Evolutionary conservation across 1,139 yeast genomes (phyloP).

Genomic region (Geotrichum klebahnii): DNA sequence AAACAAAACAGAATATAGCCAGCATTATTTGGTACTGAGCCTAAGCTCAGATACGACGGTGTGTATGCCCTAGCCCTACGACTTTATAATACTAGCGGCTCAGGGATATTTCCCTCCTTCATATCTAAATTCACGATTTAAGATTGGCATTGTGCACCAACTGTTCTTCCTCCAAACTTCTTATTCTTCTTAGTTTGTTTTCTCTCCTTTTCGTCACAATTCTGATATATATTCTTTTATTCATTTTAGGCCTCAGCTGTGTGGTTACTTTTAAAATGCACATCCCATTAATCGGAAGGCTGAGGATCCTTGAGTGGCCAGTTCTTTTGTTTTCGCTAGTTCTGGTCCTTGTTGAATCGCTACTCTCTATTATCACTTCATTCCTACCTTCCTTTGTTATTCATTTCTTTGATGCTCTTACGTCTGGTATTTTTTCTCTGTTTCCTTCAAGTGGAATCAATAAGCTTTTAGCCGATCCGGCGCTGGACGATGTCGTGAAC

Average conservation of each 20-base stretch:
- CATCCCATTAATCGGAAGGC: constrained; percentile 34
- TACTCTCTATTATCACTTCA: constrained; percentile 35
- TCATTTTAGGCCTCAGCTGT: background rate
- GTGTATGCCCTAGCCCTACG: background rate
- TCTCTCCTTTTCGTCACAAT: constrained; percentile 1
- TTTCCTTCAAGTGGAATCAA: constrained; percentile 24
- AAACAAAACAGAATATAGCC: too few species aligned
- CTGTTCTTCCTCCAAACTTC: too few species aligned
- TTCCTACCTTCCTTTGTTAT: constrained; percentile 36
- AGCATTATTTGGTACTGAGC: too few species aligned
- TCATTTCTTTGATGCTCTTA: constrained; percentile 28
- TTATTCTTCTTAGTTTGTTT: background rate
- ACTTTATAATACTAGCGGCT: background rate
- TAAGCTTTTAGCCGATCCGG: constrained; percentile 26
- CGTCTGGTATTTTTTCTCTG: constrained; percentile 24
- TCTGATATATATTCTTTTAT: background rate
- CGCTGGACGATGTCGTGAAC: constrained; percentile 26
- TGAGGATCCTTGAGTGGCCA: constrained; percentile 35
- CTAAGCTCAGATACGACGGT: background rate
- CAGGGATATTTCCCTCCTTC: background rate
- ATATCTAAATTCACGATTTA: background rate
- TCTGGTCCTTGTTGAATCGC: constrained; percentile 35
- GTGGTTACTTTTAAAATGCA: constrained; percentile 25
- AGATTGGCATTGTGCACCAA: too few species aligned
- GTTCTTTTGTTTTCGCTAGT: constrained; percentile 34